Evolutionary conservation across 2,329 filamentous ascomycete species (phyloP).

Genomic region (Pseudogymnoascus sp.): DNA sequence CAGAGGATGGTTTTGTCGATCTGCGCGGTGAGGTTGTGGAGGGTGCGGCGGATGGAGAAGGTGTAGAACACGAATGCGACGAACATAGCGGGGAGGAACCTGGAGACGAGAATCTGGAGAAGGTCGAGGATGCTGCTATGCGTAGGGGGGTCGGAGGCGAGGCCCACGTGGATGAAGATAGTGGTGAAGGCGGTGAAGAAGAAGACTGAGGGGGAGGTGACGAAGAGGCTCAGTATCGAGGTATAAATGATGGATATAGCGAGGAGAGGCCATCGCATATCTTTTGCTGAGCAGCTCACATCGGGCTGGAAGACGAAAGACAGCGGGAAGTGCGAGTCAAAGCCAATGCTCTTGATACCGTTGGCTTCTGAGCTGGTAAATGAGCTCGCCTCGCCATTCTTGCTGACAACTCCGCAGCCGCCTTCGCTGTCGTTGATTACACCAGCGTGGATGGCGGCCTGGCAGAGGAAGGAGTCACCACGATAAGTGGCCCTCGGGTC

Average conservation of each 20-base stretch:
- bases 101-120: conserved; percentile 68
- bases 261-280: conserved; percentile 77
- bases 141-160: conserved; percentile 79
- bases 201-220: conserved; percentile 67
- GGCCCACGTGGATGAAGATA: conserved; percentile 80
- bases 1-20: conserved; percentile 85
- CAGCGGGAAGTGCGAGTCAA: conserved; percentile 83
- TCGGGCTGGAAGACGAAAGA: conserved; percentile 68
- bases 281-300: conserved; percentile 59
- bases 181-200: conserved; percentile 77
- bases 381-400: conserved; percentile 58
- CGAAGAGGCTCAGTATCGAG: conserved; percentile 69
- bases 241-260: conserved; percentile 76
- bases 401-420: conserved; percentile 71
- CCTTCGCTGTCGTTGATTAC: conserved; percentile 62
- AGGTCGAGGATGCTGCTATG: conserved; percentile 59
- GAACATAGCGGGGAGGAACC: conserved; percentile 80
- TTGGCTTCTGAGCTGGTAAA: conserved; percentile 59
- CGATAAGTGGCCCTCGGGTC: conserved; percentile 58
- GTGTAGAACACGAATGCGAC: conserved; percentile 80
- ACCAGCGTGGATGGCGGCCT: conserved; percentile 75
- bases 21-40: conserved; percentile 68
- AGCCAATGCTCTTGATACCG: conserved; percentile 67
- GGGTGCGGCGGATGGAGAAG: conserved; percentile 63
- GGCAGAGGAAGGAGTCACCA: conserved; percentile 82